Base-by-base conservation (phyloP, 2,329 filamentous ascomycete species). In the Paraphaeosphaeria minitans region DNA sequence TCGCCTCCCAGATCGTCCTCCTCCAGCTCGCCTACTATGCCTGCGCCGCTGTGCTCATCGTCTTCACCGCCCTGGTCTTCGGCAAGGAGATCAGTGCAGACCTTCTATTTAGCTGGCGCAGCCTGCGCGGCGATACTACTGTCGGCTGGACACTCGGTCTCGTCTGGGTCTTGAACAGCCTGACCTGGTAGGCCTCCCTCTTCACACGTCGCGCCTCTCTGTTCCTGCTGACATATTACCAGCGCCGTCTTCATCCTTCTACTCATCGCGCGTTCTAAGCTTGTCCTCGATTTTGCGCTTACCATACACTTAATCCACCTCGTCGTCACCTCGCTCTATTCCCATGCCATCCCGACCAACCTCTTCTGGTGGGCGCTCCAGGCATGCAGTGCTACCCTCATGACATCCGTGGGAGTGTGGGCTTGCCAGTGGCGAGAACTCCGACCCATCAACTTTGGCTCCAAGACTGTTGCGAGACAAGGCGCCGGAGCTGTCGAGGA, bases 281-380 rank as follows among this genome's bases (percentile, higher is more conserved):
- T 98, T 60, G 91, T 98, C 52, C 92, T 92, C 66, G 95, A 99
- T 79, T 99, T 98, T 76, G 91, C 92, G 33, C 81, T 97, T 24
- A 97, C 94, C 2, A 85, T 97, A 19, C 92, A 96, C 79, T 85
- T 91, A 75, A 81, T 97, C 43, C 91, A 97, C 75, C 85, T 97
- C 54, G 64, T 95, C 69, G 77, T 92, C 69, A 91, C 91, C 29
- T 89, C 88, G 21, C 75, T 97, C 35, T 97, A 96, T 78, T 89
- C 91, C 3, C 87, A 87, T 69, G 84, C 86, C 10, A 74, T 98
- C 29, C 95, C 95, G 1, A 83, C 84, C 10, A 89, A 94, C 75
- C 79, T 87, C 63, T 89, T 96, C 69, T 99, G 95, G 95, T 99
- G 95, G 94, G 81, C 79, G 1, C 75, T 91, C 0, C 88, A 91